Base-by-base conservation (phyloP, 225 moss, liverwort and hornwort genomes). In the Pleurozium schreberi region DNA sequence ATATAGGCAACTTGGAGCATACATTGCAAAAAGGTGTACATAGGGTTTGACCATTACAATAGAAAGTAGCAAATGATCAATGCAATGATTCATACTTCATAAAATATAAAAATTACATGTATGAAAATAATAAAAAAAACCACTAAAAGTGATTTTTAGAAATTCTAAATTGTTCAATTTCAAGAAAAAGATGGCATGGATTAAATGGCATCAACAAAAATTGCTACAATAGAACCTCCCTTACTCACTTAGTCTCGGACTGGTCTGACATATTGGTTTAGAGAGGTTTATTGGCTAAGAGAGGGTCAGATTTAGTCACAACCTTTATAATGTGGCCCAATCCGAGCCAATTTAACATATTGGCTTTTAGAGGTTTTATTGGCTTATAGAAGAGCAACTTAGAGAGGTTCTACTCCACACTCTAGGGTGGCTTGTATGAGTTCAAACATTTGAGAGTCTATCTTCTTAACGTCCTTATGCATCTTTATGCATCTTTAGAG, bases 1-100 rank as follows among this genome's bases (percentile, higher is more conserved):
- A 28, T 8, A 2, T 9, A 9, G 0, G 26, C 7, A 59, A n/a
- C 0, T 28, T 27, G 5, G 3, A 40, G 4, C 3, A 57, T 10
- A 10, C 17, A 78, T 25, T 55, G 6, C 11, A n/a, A 57, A 18
- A 43, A 9, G n/a, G n/a, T 71, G 27, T 28, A 73, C 6, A 4
- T 21, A 18, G 14, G n/a, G 0, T 79, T 57, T 10, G 4, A 40
- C 18, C 26, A 27, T 7, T 40, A 40, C 9, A 28, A 79, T 40
- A 28, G 5, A 28, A 79, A 27, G 2, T 18, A 40, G 1, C 2
- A 4, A n/a, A n/a, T 40, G 28, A 18, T 79, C 18, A 58, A 79
- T 27, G 10, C n/a, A 27, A n/a, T 16, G 27, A 40, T 3, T 58
- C 8, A 28, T 40, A 28, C 40, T 59, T 28, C 0, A 1, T 59